These are phyloP conservation scores for Blastobotrys americana DNA, from an alignment of 805 yeast species.

Conservation along the genomic window DNA sequence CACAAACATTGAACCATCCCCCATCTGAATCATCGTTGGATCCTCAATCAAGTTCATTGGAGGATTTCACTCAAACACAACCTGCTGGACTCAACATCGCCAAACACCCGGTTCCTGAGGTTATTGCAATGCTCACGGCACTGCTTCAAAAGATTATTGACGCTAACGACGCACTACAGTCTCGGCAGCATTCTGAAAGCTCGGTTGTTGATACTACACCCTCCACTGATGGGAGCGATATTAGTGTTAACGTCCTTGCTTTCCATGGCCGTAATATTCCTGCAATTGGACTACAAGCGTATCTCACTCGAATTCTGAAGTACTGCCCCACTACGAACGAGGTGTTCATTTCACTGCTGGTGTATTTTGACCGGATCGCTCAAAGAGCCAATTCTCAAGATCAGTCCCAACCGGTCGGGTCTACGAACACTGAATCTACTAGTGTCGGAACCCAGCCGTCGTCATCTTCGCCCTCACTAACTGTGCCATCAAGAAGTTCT, in stretches of 20 bases:
- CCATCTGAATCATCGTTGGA: no score
- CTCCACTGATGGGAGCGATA: conserved; percentile 23
- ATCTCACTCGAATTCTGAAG: conserved; percentile 80
- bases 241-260: conserved; percentile 51
- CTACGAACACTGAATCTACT: no score
- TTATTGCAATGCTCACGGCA: conserved; percentile 78
- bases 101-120: conserved; percentile 71
- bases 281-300: conserved; percentile 86
- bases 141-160: conserved; percentile 79
- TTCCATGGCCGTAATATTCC: conserved; percentile 96
- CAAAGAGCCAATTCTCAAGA: conserved; percentile 55
- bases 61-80: conserved; percentile 27
- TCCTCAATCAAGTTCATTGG: no score
- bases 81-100: conserved; percentile 52
- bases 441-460: not conserved
- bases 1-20: not conserved
- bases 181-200: conserved; percentile 52
- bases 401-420: not conserved
- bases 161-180: conserved; percentile 78
- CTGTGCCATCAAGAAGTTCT: not conserved
- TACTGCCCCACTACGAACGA: conserved; percentile 99
- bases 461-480: not conserved
- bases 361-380: conserved; percentile 90
- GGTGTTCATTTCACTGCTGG: conserved; percentile 81
- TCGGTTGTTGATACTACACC: no score